Conservation (phyloP, 2,329 filamentous ascomycete species). For the Alternaria sp. region DNA sequence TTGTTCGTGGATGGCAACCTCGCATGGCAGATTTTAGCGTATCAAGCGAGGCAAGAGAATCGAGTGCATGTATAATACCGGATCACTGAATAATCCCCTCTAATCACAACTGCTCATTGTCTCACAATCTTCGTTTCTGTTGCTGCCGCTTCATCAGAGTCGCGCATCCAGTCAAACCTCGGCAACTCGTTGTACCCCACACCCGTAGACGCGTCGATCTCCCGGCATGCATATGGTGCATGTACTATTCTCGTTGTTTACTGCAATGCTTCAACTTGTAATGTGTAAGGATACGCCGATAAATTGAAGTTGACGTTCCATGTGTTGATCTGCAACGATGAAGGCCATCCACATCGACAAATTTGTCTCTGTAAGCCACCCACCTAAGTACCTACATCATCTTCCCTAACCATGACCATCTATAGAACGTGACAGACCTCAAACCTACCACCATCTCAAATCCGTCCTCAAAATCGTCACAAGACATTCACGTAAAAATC, state of each 20-base stretch:
- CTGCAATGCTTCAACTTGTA: not conserved
- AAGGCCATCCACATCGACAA: slow-evolving; percentile 26
- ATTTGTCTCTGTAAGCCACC: slow-evolving; percentile 18
- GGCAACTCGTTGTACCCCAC: not conserved
- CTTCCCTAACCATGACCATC: not conserved
- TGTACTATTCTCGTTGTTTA: not conserved
- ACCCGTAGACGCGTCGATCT: slow-evolving; percentile 1
- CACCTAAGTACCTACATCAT: not conserved
- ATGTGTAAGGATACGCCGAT: not conserved
- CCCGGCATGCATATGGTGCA: not conserved
- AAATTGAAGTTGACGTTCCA: not conserved
- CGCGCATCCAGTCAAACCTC: not conserved
- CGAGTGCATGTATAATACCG: not conserved
- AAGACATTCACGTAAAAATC: slow-evolving; percentile 56
- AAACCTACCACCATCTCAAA: slow-evolving; percentile 27
- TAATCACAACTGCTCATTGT: not conserved
- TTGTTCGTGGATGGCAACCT: not conserved
- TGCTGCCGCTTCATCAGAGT: not conserved
- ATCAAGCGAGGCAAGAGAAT: not conserved
- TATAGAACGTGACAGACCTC: slow-evolving; percentile 42
- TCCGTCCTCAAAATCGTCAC: slow-evolving; percentile 42
- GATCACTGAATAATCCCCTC: not conserved
- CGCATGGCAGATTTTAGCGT: not conserved
- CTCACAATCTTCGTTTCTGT: not conserved
- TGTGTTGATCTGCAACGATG: slow-evolving; percentile 13